phyloP scores from a whole-genome alignment of 345 rosid species.

The Sisymbrium irio region DNA sequence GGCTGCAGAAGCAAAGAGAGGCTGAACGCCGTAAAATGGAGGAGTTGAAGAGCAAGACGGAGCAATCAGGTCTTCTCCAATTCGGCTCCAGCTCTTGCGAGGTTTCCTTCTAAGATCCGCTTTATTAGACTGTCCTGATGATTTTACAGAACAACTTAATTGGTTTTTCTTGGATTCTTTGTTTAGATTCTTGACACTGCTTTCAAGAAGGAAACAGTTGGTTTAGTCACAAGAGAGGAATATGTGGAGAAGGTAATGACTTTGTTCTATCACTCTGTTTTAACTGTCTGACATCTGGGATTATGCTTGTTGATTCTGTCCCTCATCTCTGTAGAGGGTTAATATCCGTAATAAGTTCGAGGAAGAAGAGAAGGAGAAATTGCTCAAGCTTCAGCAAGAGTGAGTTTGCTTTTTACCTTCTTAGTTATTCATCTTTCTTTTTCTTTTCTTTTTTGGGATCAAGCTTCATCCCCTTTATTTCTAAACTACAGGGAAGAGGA shows the following conservation, averaged over 20 bases:
- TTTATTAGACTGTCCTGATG: too few species aligned
- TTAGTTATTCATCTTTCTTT: neutral
- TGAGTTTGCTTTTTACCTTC: constrained; percentile 32
- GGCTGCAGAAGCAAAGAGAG: constrained; percentile 97
- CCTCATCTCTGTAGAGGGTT: constrained; percentile 55
- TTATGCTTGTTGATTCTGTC: neutral
- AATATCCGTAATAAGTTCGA: constrained; percentile 88
- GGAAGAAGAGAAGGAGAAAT: constrained; percentile 98
- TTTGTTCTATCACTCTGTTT: neutral
- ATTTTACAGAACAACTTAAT: too few species aligned
- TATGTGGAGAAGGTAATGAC: constrained; percentile 91
- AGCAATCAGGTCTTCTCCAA: constrained; percentile 93
- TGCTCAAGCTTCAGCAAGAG: constrained; percentile 90
- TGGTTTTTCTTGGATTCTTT: too few species aligned
- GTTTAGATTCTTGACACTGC: constrained; percentile 74
- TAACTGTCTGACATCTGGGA: neutral
- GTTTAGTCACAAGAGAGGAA: constrained; percentile 94
- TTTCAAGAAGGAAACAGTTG: constrained; percentile 97
- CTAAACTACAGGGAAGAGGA: constrained; percentile 73
- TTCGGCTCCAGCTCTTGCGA: constrained; percentile 94
- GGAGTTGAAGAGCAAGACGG: constrained; percentile 91
- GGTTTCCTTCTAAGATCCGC: constrained; percentile 36
- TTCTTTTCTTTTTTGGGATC: neutral
- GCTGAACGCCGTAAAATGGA: constrained; percentile 95
- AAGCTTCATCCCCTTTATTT: neutral